phyloP scores from a whole-genome alignment of 2,329 filamentous ascomycete species.

The Sphaerulina musiva region DNA sequence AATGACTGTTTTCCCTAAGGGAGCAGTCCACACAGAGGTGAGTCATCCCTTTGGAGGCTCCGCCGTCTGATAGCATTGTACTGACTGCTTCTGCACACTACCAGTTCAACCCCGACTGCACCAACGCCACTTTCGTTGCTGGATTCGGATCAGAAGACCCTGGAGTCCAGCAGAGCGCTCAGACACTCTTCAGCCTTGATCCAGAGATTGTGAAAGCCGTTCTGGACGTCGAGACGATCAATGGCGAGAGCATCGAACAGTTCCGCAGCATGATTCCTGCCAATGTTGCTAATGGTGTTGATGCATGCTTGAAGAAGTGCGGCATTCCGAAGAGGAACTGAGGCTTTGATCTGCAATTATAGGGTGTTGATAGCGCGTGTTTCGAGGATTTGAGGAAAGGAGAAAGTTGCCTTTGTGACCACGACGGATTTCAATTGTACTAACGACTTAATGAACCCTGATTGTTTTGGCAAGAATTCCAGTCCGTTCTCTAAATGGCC shows the following conservation, averaged over 20 bases:
- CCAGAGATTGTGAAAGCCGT: conserved; percentile 34
- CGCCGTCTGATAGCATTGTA: background rate
- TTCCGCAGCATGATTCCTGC: conserved; percentile 38
- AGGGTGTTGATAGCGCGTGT: no score
- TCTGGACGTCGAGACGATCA: conserved; percentile 29
- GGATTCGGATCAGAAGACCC: conserved; percentile 48
- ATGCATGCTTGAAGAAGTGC: conserved; percentile 50
- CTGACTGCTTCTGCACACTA: background rate
- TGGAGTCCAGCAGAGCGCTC: conserved; percentile 47
- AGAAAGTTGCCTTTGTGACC: no score
- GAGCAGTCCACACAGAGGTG: conserved; percentile 46
- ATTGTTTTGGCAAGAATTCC: no score
- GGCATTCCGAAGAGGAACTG: conserved; percentile 28
- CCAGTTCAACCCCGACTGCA: conserved; percentile 51
- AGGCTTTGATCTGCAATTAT: background rate
- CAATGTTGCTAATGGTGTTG: conserved; percentile 49
- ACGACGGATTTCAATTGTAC: no score
- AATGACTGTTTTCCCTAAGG: conserved; percentile 52
- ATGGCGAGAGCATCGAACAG: conserved; percentile 35
- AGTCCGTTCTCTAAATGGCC: no score
- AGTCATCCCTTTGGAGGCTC: background rate
- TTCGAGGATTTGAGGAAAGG: no score
- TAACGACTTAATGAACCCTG: no score
- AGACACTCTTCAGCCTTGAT: conserved; percentile 46
- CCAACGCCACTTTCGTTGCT: conserved; percentile 47